phyloP scores from a whole-genome alignment of 2,329 filamentous ascomycete genomes.

The Botryotinia globosa region DNA sequence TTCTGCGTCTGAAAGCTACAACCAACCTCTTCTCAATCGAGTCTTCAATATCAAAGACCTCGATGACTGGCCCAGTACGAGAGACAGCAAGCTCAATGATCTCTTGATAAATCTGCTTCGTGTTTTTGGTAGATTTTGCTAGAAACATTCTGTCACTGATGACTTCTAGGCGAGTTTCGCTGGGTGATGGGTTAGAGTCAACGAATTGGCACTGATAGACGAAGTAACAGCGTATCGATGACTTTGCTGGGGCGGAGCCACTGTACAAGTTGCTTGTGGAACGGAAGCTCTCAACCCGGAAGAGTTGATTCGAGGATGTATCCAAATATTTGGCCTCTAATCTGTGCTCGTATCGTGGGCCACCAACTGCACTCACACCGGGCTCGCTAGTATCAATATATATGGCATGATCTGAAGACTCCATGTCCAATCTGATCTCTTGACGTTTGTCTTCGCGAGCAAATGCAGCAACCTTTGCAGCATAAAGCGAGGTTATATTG shows the following conservation, averaged over 20 bases:
- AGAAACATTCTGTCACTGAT: slow-evolving; percentile 93
- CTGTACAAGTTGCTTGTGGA: slow-evolving; percentile 75
- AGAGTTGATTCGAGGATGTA: slow-evolving; percentile 65
- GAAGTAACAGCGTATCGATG: slow-evolving; percentile 94
- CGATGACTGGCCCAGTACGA: slow-evolving; percentile 90
- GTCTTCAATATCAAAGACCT: slow-evolving; percentile 93
- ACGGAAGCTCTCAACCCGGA: slow-evolving; percentile 96
- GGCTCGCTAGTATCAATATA: slow-evolving; percentile 98
- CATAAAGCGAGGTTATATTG: slow-evolving; percentile 94
- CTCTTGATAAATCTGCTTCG: slow-evolving; percentile 91
- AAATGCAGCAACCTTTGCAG: slow-evolving; percentile 91
- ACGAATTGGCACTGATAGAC: slow-evolving; percentile 95
- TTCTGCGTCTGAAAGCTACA: slow-evolving; percentile 89
- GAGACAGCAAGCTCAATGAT: slow-evolving; percentile 83
- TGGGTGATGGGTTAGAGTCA: slow-evolving; percentile 67
- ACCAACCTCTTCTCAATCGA: slow-evolving; percentile 91
- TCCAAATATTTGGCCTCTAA: slow-evolving; percentile 96
- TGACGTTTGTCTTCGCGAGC: slow-evolving; percentile 90
- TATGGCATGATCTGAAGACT: slow-evolving; percentile 89
- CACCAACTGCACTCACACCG: slow-evolving; percentile 70
- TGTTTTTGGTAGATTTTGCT: slow-evolving; percentile 94
- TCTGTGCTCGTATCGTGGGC: slow-evolving; percentile 89
- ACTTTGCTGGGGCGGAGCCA: slow-evolving; percentile 60
- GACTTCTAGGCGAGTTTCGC: slow-evolving; percentile 84
- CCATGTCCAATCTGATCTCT: slow-evolving; percentile 94